Evolutionary conservation across 257 asterid species (phyloP).

Genomic region (Prunella vulgaris): DNA sequence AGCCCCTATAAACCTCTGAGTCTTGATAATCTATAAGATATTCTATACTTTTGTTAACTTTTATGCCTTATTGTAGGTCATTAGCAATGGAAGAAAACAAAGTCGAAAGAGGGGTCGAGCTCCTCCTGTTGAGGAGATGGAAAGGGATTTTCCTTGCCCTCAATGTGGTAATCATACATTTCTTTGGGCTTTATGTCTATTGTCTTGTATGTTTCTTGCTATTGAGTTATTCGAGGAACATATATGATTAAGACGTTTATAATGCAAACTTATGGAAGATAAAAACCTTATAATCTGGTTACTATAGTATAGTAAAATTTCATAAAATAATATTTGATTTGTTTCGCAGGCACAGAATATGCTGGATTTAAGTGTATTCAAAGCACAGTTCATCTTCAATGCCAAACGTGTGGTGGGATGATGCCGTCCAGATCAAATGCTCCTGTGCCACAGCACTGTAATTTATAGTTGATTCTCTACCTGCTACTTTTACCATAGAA

Average conservation of each 20-base stretch:
- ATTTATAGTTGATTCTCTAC: no score
- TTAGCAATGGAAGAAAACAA: conserved; percentile 45
- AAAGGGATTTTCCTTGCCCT: conserved; percentile 54
- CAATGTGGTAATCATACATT: conserved; percentile 70
- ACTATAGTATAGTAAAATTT: background rate
- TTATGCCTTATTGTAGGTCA: conserved; percentile 44
- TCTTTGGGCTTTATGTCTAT: conserved; percentile 7
- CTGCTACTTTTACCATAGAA: no score
- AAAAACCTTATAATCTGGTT: background rate
- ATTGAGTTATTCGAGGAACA: background rate
- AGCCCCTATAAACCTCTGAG: background rate
- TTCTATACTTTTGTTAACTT: background rate
- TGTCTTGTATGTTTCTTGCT: conserved; percentile 10
- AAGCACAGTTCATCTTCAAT: conserved; percentile 84
- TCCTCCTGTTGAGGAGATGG: conserved; percentile 42
- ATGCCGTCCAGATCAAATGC: conserved; percentile 77
- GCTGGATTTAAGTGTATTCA: conserved; percentile 69
- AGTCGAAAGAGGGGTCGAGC: conserved; percentile 60
- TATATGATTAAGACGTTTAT: background rate
- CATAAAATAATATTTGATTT: conserved; percentile 5
- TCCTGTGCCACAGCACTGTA: conserved; percentile 77
- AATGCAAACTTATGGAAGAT: background rate
- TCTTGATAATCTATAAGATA: background rate
- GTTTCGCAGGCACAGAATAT: conserved; percentile 51
- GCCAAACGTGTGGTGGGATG: conserved; percentile 91